These are phyloP conservation scores for Myxozyma sirexii DNA, from an alignment of 805 yeast species.

Conservation along the genomic window DNA sequence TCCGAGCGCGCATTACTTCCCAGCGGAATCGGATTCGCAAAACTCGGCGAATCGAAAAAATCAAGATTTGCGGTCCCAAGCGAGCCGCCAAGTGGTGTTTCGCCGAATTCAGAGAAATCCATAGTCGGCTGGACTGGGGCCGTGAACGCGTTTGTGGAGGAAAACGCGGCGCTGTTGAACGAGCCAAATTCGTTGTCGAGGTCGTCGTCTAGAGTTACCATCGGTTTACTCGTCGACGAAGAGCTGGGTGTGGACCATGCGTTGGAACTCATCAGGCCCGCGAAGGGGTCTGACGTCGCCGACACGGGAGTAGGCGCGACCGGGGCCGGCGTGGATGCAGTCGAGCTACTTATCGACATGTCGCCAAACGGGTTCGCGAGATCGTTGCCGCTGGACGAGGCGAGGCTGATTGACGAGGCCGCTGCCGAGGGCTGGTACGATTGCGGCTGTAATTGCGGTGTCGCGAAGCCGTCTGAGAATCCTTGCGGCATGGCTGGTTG, in stretches of 20 bases:
- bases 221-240: constrained; percentile 11
- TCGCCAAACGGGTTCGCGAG: constrained; percentile 26
- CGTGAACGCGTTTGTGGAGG: constrained; percentile 19
- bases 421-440: constrained; percentile 4
- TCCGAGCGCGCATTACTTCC: constrained; percentile 22
- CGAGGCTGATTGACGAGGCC: neutral
- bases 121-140: constrained; percentile 11
- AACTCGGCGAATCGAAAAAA: constrained; percentile 25
- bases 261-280: constrained; percentile 19
- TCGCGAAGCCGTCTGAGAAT: constrained; percentile 16
- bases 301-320: constrained; percentile 4
- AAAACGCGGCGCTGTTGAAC: constrained; percentile 10
- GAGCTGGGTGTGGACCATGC: constrained; percentile 22
- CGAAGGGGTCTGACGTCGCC: constrained; percentile 20
- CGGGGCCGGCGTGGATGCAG: constrained; percentile 3
- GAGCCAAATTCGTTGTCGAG: constrained; percentile 24
- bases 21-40: constrained; percentile 28
- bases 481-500: constrained; percentile 31
- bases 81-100: too few relatives aligned
- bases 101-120: constrained; percentile 14
- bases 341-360: constrained; percentile 11
- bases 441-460: constrained; percentile 10
- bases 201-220: constrained; percentile 21
- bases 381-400: constrained; percentile 10
- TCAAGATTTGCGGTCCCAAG: constrained; percentile 5